A percentile compares a stretch with the other conserved stretches of the same genome.
phyloP scores from a whole-genome alignment of 352 stramenopile species.

The Globisporangium cederbergense region DNA sequence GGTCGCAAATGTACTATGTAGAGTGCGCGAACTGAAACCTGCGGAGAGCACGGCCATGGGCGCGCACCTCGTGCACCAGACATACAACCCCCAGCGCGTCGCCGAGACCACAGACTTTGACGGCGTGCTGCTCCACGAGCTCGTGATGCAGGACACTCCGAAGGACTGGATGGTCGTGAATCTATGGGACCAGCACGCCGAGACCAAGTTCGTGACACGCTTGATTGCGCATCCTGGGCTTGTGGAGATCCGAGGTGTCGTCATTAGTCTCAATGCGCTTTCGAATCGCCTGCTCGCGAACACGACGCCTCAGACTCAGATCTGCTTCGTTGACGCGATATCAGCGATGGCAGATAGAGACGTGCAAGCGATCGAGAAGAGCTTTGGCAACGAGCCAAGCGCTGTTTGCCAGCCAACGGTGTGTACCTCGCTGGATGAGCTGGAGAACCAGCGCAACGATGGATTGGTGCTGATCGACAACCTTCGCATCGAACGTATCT shows the following conservation, averaged over 20 bases:
- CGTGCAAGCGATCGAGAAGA: slow-evolving; percentile 24
- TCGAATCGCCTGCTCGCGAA: slow-evolving; percentile 51
- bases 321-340: slow-evolving; percentile 26
- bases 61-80: slow-evolving; percentile 7
- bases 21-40: slow-evolving; percentile 16
- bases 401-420: neutral
- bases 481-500: slow-evolving; percentile 41
- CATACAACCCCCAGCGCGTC: slow-evolving; percentile 1
- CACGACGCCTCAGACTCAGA: slow-evolving; percentile 51
- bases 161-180: slow-evolving; percentile 47
- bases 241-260: slow-evolving; percentile 36
- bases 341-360: slow-evolving; percentile 15
- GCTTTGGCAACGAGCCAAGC: slow-evolving; percentile 5
- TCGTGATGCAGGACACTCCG: slow-evolving; percentile 41
- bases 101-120: slow-evolving; percentile 26
- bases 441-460: slow-evolving; percentile 22
- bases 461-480: slow-evolving; percentile 32
- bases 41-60: slow-evolving; percentile 2
- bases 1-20: slow-evolving; percentile 47
- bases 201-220: slow-evolving; percentile 35
- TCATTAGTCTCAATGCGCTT: slow-evolving; percentile 45
- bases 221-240: slow-evolving; percentile 36
- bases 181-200: slow-evolving; percentile 63
- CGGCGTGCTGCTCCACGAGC: slow-evolving; percentile 39
- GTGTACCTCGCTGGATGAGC: slow-evolving; percentile 32